Evolutionary conservation across 2,329 filamentous ascomycete species (phyloP).

Genomic region (Aureobasidium namibiae): DNA sequence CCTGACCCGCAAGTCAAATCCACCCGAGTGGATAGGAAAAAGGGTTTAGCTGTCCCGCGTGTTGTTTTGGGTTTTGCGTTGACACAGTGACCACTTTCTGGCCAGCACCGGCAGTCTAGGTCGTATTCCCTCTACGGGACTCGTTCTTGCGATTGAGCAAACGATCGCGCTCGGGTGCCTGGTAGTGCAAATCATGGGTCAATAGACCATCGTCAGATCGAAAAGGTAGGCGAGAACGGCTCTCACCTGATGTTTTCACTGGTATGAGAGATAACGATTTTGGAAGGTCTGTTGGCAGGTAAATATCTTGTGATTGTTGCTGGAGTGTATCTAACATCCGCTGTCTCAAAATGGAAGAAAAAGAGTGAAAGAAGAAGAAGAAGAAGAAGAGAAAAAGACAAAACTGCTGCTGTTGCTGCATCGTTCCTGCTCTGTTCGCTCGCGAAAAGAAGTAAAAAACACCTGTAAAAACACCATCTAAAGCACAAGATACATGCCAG

Average conservation of each 20-base stretch:
- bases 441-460: not conserved
- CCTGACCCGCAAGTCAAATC: not conserved
- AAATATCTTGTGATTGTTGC: not conserved
- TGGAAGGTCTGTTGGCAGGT: not conserved
- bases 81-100: not conserved
- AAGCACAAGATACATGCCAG: not conserved
- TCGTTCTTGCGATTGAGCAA: no score
- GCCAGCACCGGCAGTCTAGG: not conserved
- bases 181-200: no score
- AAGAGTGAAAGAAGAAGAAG: not conserved
- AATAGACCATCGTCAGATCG: no score
- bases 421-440: conserved; percentile 1
- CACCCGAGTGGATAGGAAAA: not conserved
- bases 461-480: not conserved
- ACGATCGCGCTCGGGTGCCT: no score
- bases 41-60: not conserved
- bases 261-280: not conserved
- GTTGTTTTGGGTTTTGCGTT: not conserved
- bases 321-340: no score
- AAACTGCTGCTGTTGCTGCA: not conserved
- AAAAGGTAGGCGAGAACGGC: not conserved
- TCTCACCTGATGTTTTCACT: not conserved
- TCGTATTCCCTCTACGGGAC: not conserved
- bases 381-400: not conserved
- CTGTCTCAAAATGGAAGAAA: not conserved